These are phyloP conservation scores for Tuctoria greenei DNA, from an alignment of 176 grass and related monocot genomes.

Conservation along the genomic window DNA sequence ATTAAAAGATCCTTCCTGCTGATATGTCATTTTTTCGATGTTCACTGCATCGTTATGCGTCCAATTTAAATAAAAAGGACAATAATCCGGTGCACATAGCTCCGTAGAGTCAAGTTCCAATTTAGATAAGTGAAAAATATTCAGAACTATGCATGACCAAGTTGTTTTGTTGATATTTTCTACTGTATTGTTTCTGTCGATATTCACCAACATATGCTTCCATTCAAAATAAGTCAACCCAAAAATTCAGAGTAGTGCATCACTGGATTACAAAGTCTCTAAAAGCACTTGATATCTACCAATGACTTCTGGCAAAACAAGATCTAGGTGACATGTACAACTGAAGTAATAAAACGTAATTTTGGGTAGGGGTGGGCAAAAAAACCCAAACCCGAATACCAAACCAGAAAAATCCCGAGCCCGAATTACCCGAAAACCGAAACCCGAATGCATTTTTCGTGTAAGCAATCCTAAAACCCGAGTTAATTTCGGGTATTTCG, in stretches of 20 bases:
- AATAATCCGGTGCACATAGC: too few relatives aligned
- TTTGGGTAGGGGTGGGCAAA: too few relatives aligned
- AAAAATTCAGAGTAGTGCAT: not conserved
- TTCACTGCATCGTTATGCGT: not conserved
- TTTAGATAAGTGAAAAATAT: too few relatives aligned
- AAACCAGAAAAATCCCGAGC: too few relatives aligned
- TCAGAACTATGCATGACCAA: not conserved
- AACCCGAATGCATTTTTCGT: too few relatives aligned
- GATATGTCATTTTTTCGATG: not conserved
- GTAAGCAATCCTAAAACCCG: too few relatives aligned
- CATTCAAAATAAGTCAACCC: not conserved
- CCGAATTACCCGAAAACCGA: too few relatives aligned
- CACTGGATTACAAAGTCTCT: not conserved
- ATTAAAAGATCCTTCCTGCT: not conserved
- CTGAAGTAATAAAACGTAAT: not conserved
- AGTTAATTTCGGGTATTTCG: too few relatives aligned
- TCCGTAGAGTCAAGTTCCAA: too few relatives aligned
- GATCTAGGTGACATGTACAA: constrained; percentile 22
- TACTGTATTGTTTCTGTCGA: too few relatives aligned
- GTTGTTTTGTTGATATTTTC: too few relatives aligned
- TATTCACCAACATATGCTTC: not conserved
- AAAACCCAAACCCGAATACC: too few relatives aligned
- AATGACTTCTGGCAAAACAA: constrained; percentile 3
- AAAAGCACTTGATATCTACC: not conserved
- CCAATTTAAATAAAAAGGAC: not conserved